Evolutionary conservation across 2,329 filamentous ascomycete species (phyloP).

Genomic region (Fusarium multiceps): DNA sequence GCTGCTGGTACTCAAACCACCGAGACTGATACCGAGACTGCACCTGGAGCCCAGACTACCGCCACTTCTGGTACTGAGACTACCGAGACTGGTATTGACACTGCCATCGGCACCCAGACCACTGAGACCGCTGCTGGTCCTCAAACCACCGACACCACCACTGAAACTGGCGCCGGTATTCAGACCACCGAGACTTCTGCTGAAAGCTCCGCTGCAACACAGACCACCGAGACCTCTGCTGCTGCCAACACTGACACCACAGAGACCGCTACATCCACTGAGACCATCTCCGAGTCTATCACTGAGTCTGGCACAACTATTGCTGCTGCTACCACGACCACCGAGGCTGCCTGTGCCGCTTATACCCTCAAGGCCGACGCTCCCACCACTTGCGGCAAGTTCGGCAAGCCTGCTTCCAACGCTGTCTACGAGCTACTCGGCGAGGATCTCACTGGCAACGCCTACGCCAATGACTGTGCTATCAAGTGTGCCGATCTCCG

Average conservation of each 20-base stretch:
- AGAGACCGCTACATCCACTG: neutral
- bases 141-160: neutral
- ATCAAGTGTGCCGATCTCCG: neutral
- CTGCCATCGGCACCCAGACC: neutral
- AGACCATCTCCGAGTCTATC: neutral
- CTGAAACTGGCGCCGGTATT: neutral
- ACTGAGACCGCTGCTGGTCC: neutral
- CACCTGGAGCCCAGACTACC: too few species aligned
- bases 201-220: neutral
- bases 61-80: neutral
- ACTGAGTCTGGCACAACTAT: neutral
- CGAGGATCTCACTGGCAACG: neutral
- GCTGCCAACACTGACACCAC: neutral
- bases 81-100: conserved; percentile 9
- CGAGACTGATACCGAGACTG: neutral
- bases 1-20: neutral
- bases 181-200: neutral
- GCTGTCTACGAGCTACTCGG: neutral
- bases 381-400: neutral
- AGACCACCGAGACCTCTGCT: neutral
- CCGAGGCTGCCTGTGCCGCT: neutral
- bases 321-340: neutral
- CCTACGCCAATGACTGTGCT: neutral
- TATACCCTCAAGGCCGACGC: conserved; percentile 1
- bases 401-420: neutral